Evolutionary conservation across 306 rosid genomes (phyloP), one percentile per base, ranked within the genome.

Genomic region (Pyrus pyrifolia): DNA sequence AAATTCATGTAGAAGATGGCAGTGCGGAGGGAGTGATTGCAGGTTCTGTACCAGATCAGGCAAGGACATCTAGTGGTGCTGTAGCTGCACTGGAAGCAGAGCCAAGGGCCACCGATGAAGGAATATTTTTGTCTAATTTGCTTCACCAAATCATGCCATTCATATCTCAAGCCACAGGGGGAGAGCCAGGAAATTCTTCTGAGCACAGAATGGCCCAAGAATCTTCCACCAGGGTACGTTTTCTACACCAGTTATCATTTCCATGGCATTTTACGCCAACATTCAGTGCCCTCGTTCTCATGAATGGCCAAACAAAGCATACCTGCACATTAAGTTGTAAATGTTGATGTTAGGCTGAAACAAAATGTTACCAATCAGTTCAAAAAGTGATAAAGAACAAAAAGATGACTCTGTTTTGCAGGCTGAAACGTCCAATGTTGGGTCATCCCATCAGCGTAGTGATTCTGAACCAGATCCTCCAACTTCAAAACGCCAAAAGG

Each of bases 401-500:
- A 31, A 73, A 60, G 33, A 38, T 9, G 27, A 40, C 8, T 61
- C 38, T 35, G 31, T 79, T 73, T 59, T 68, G 76, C 79, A 83
- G 87, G 73, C 53, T 65, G 89, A 79, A 68, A 84, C 53, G 57
- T 68, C 86, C 49, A 83, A 78, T 70, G 86, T 80, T 52, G 96
- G 90, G 84, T 80, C 93, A 58, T 88, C 98, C 1, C 88, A 82
- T 71, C 78, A 86, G 53, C 91, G 31, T 22, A 68, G 77, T 71
- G 88, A 76, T 73, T 73, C 81, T 35, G 92, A 93, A 52, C 70
- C 87, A 66, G 71, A 63, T 79, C 79, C 89, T 76, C 92, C 96
- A 63, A 85, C 70, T 80, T 68, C 97, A 70, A 93, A 93, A 86
- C 98, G 98, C 55, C 98, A 80, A 85, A 93, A 89, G 98, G 98